Evolutionary conservation across 305 asterid genomes (phyloP).

Genomic region (Rubia balearica): DNA sequence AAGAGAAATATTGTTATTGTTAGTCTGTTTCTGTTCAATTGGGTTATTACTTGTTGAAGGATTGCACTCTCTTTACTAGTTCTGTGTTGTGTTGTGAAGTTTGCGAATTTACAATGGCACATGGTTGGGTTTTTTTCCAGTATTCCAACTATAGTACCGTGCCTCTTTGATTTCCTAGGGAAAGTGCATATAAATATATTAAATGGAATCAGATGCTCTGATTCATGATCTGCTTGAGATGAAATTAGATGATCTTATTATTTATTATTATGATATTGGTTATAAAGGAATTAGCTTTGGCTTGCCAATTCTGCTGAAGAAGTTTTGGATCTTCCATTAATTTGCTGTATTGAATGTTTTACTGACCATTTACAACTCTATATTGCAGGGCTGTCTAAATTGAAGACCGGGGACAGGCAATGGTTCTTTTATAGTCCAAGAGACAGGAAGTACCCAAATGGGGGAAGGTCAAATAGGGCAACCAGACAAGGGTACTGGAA

Average conservation of each 20-base stretch:
- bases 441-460: constrained; percentile 77
- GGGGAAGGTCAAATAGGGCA: constrained; percentile 68
- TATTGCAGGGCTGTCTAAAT: constrained; percentile 61
- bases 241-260: not conserved
- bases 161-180: not conserved
- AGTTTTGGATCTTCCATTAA: not conserved
- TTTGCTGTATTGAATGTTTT: constrained; percentile 6
- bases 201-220: not conserved
- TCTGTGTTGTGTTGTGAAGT: not conserved
- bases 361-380: constrained; percentile 19
- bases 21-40: too few relatives aligned
- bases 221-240: not conserved
- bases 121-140: not conserved
- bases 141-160: not conserved
- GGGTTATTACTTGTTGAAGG: too few relatives aligned
- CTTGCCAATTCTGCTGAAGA: not conserved
- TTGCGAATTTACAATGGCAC: not conserved
- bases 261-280: not conserved
- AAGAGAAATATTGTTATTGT: not conserved
- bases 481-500: constrained; percentile 87
- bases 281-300: too few relatives aligned
- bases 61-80: too few relatives aligned
- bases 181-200: not conserved
- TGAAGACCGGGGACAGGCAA: constrained; percentile 85
- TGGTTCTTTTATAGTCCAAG: constrained; percentile 95